phyloP scores from a whole-genome alignment of 192 early-diverging fungal genomes.

The Coemansia sp. region DNA sequence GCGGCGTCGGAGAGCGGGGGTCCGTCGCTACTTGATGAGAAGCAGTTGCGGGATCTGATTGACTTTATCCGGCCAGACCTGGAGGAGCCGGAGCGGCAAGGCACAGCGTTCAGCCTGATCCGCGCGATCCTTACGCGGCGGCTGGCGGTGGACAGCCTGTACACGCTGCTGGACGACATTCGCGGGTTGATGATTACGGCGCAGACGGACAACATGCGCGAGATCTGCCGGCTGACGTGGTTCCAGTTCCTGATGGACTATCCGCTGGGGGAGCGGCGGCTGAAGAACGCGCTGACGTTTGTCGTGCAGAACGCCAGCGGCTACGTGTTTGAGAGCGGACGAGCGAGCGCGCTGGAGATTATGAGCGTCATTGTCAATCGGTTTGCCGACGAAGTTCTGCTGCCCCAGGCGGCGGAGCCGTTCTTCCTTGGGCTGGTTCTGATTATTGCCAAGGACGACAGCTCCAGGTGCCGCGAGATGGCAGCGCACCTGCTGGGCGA shows the following conservation, averaged over 20 bases:
- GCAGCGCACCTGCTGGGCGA: slow-evolving; percentile 66
- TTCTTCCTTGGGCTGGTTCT: slow-evolving; percentile 84
- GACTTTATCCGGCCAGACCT: slow-evolving; percentile 81
- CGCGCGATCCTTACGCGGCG: slow-evolving; percentile 81
- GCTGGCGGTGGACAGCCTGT: slow-evolving; percentile 83
- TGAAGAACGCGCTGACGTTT: slow-evolving; percentile 82
- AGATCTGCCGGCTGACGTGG: slow-evolving; percentile 75
- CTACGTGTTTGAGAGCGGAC: slow-evolving; percentile 90
- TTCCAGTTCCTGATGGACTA: slow-evolving; percentile 94
- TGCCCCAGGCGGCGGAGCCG: slow-evolving; percentile 72
- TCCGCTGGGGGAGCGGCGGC: slow-evolving; percentile 77
- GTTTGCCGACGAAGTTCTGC: slow-evolving; percentile 67
- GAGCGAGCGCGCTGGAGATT: slow-evolving; percentile 85
- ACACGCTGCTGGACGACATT: slow-evolving; percentile 87
- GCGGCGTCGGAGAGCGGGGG: neutral
- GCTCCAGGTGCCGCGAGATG: slow-evolving; percentile 88
- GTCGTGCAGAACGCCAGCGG: slow-evolving; percentile 79
- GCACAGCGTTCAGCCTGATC: slow-evolving; percentile 80
- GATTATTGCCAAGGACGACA: slow-evolving; percentile 86
- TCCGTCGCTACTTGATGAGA: slow-evolving; percentile 27
- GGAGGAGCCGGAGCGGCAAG: slow-evolving; percentile 81
- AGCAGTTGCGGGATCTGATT: slow-evolving; percentile 75
- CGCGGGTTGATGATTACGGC: slow-evolving; percentile 81
- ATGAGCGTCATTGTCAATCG: slow-evolving; percentile 74
- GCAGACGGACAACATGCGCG: slow-evolving; percentile 71